Percentiles rank a stretch among this genome's conserved stretches.
Evolutionary conservation across 2,329 filamentous ascomycete species (phyloP).

Genomic region (Neonectria hederae): DNA sequence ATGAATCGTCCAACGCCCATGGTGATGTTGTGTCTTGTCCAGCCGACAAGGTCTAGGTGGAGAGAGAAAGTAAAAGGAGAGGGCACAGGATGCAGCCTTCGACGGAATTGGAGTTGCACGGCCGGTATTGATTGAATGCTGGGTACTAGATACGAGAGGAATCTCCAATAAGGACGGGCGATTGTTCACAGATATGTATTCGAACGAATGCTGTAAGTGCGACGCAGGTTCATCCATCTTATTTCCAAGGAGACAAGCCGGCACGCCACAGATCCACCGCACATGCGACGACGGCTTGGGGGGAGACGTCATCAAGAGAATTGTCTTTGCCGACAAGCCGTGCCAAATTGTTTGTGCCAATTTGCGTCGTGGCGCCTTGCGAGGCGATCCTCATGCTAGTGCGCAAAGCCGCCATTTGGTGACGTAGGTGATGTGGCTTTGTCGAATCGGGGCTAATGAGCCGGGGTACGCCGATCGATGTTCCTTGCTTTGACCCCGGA

Average conservation of each 20-base stretch:
- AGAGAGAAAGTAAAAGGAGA: neutral
- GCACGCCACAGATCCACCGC: constrained; percentile 29
- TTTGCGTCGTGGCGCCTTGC: constrained; percentile 29
- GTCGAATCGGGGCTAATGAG: constrained; percentile 36
- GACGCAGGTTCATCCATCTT: constrained; percentile 5
- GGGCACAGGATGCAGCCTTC: neutral
- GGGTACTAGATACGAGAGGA: neutral
- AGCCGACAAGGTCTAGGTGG: neutral
- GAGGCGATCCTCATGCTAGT: constrained; percentile 29
- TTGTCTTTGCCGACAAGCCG: constrained; percentile 25
- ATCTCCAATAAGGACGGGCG: neutral
- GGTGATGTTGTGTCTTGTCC: constrained; percentile 34
- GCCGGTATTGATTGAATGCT: neutral
- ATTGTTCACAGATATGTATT: constrained; percentile 10
- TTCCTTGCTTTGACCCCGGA: constrained; percentile 37
- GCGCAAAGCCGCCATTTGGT: constrained; percentile 30
- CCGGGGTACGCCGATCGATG: constrained; percentile 30
- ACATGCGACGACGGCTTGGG: constrained; percentile 29
- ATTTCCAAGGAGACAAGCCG: constrained; percentile 14
- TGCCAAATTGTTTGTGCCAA: constrained; percentile 14
- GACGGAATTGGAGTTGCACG: constrained; percentile 14
- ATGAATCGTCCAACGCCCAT: constrained; percentile 62
- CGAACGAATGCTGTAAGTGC: neutral
- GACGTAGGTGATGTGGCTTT: constrained; percentile 40
- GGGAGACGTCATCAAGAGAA: constrained; percentile 40